Conservation (phyloP, 1,284 basidiomycete species). For the Puccinia polysora region DNA sequence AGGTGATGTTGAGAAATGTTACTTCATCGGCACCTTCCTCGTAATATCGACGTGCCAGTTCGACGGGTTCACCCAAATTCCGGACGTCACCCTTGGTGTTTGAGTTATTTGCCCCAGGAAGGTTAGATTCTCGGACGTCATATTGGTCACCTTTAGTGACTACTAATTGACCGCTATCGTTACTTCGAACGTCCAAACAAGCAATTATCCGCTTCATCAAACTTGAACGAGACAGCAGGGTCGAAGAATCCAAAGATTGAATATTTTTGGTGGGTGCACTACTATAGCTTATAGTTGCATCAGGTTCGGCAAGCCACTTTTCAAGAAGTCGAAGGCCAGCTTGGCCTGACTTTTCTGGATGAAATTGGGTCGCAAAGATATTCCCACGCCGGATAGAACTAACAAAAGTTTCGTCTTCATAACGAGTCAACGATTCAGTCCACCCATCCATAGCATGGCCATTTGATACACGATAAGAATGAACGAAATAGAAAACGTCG, state of each 20-base stretch:
- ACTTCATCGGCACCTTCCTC: constrained; percentile 88
- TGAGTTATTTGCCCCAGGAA: constrained; percentile 55
- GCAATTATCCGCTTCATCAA: constrained; percentile 93
- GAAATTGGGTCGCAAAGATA: constrained; percentile 92
- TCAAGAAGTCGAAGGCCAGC: constrained; percentile 78
- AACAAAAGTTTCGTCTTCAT: constrained; percentile 88
- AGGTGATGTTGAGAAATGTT: constrained; percentile 97
- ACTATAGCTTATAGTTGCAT: constrained; percentile 42
- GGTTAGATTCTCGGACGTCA: constrained; percentile 74
- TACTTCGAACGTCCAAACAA: constrained; percentile 94
- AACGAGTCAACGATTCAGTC: constrained; percentile 83
- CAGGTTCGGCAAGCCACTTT: constrained; percentile 65
- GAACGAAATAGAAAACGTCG: constrained; percentile 89
- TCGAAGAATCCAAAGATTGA: constrained; percentile 37
- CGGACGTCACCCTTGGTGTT: constrained; percentile 66
- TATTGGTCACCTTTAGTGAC: constrained; percentile 99
- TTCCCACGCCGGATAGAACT: constrained; percentile 77
- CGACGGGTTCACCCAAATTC: constrained; percentile 95
- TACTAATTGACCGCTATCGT: constrained; percentile 90
- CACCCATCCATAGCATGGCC: constrained; percentile 60
- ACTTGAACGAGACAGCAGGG: constrained; percentile 56
- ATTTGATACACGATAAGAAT: constrained; percentile 83
- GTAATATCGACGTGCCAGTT: constrained; percentile 82
- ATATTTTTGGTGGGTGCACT: constrained; percentile 32
- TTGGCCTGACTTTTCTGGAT: constrained; percentile 95